Base-by-base conservation (phyloP, 768 basidiomycete genomes). In the Psilocybe azurescens region DNA sequence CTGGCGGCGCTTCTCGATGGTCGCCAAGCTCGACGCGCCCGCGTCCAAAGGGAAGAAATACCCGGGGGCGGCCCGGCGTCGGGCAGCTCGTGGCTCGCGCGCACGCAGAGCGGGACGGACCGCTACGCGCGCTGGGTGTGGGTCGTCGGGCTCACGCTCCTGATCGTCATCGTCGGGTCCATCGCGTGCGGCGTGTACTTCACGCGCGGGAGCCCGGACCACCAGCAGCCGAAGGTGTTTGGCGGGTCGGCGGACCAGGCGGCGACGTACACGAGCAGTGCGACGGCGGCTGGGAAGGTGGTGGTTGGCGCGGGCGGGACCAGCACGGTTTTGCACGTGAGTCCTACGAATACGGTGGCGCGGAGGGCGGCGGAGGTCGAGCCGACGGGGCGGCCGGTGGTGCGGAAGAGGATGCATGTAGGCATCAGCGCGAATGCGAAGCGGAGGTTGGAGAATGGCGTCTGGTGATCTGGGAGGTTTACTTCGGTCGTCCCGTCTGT, bases 1-100 rank as follows among this genome's bases (percentile, higher is more conserved):
- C 75, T 94, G 93, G 93, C 81, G 90, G 62, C 81, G 93, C 41
- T 94, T 94, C 75, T 91, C 89, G 63, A 92, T 93, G 80, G 87
- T 94, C 63, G 91, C 86, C 8, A 90, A 86, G 70, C 86, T 88
- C 69, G 86, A 87, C 59, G 81, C 62, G 72, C 76, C 3, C 52
- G 69, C 72, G 9, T 69, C 80, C 69, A 86, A 78, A 62, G 74
- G 86, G 67, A 80, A 82, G 73, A 75, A 78, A 76, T 82, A 80
- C 56, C 33, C 50, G 47, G 60, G 24, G 52, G 56, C 4, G 38
- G 18, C 32, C 60, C 36, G 57, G 41, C 18, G 56, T 1, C 20
- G 20, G 20, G 20, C 20, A 90, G 89, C 64, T 75, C 81, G 6
- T 94, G 93, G 92, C 78, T 94, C 39, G 74, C 72, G 53, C 86